Base-by-base conservation (phyloP, 2,329 filamentous ascomycete species). In the Fusarium sacchari region DNA sequence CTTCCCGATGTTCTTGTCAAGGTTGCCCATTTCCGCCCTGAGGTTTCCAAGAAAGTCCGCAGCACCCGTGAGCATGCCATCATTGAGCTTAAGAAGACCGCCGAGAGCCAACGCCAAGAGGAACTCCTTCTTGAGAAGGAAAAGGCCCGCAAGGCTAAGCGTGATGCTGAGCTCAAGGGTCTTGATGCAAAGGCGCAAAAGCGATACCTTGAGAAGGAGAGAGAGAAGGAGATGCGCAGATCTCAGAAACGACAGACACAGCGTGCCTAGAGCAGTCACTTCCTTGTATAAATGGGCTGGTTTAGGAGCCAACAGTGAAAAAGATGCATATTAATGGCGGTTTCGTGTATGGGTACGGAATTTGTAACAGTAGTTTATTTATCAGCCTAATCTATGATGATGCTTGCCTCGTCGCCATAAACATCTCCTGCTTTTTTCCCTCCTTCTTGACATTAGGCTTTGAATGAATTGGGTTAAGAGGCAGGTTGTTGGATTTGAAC, bases 41-140 rank as follows among this genome's bases (percentile, higher is more conserved):
- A 98, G 86, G 95, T 97, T 39, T 85, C 92, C 81, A 94, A 94
- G 82, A 97, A 97, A 87, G 88, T 99, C 75, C 91, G 91, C 79
- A 86, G 86, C 70, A 92, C 91, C 39, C 94, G 96, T 73, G 96
- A 98, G 47, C 92, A 94, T 64, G 92, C 94, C 78, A 89, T 93
- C 78, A 89, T 89, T 80, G 93, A 93, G 85, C 91, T 99, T 79
- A 91, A 93, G 82, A 95, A 93, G 84, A 85, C 89, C 1, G 90
- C 92, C 60, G 94, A 98, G 74, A 94, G 94, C 69, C 88, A 91
- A 79, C 94, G 94, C 86, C 92, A 90, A 80, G 93, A 95, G 84
- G 92, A 95, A 86, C 88, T 94, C 30, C 88, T 91, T 52, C 77
- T 87, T 26, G 92, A 94, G 84, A 88, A 92, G 71, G 92, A 94